Evolutionary conservation across 257 asterid genomes (phyloP), one percentile per base, ranked within the genome.

Genomic region (Eucommia ulmoides): DNA sequence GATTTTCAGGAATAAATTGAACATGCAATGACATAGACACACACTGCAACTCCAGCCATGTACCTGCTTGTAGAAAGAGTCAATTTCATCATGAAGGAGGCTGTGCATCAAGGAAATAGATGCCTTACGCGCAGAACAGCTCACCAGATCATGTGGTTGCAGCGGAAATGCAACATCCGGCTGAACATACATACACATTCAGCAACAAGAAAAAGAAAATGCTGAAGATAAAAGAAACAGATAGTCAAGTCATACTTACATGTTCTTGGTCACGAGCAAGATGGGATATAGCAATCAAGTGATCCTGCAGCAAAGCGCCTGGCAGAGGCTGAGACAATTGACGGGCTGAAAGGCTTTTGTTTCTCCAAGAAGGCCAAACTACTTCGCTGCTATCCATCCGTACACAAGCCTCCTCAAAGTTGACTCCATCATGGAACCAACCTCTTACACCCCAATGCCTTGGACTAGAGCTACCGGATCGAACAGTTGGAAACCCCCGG

Each of bases 391-490:
- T 91, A 78, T 80, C 94, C 79, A 83, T 58, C 18, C 88, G 88
- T 41, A 80, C 63, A 67, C 86, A 76, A 44, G 93, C 69, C 66
- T 91, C 98, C 69, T 86, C 98, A 59, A 86, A 78, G 67, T 64
- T 81, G 61, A 73, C 76, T 61, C 88, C 96, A 56, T 91, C 96
- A 53, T 86, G 94, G 58, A 85, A 78, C 98, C 96, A 91, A 45
- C 98, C 91, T 72, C 80, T 91, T 47, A 86, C 92, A 65, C 98
- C 98, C 96, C 94, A 91, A 41, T 91, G 92, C 72, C 96, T 83
- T 52, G 98, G 98, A 79, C 98, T 91, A 50, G 98, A 86, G 79
- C 98, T 91, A 62, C 98, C 98, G 56, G 98, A 91, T 52, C 98
- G 84, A 66, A 83, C 98, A 26, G 92, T 86, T 38, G 92, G 92